Conservation (phyloP, 306 rosid genomes). For the Cucurbita maxima region DNA sequence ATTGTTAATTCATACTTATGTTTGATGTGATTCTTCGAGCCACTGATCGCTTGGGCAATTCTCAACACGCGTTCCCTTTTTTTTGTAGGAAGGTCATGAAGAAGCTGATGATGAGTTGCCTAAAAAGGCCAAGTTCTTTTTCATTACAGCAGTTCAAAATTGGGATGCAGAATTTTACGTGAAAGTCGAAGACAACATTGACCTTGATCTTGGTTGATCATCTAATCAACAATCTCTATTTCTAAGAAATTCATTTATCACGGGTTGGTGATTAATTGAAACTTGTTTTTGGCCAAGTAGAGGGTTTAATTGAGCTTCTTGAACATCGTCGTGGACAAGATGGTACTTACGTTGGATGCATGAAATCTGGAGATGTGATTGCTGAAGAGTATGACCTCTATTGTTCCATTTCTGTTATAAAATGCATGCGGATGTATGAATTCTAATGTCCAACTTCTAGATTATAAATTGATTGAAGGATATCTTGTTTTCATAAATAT, state of each 20-base stretch:
- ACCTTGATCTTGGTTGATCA: constrained; percentile 72
- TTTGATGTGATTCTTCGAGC: background rate
- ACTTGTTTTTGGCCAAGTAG: constrained; percentile 31
- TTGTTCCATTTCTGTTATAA: constrained; percentile 1
- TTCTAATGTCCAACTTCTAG: background rate
- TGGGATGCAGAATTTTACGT: constrained; percentile 97
- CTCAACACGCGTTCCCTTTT: constrained; percentile 8
- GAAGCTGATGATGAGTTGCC: constrained; percentile 96
- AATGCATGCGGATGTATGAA: background rate
- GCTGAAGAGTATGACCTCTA: constrained; percentile 56
- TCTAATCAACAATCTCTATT: constrained; percentile 2
- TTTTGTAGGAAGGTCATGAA: constrained; percentile 84
- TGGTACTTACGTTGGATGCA: constrained; percentile 85
- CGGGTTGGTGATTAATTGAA: constrained; percentile 12
- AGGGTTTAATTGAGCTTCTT: constrained; percentile 83
- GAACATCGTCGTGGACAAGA: constrained; percentile 84
- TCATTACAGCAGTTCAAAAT: constrained; percentile 80
- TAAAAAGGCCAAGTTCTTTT: constrained; percentile 76
- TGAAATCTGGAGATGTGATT: constrained; percentile 95
- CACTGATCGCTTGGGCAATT: background rate
- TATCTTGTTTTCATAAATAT: background rate
- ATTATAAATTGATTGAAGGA: background rate
- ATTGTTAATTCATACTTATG: background rate
- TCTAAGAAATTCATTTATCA: background rate
- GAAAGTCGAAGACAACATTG: constrained; percentile 74